Base-by-base conservation (phyloP, 106 monocot species). In the Dendrobium nobile region DNA sequence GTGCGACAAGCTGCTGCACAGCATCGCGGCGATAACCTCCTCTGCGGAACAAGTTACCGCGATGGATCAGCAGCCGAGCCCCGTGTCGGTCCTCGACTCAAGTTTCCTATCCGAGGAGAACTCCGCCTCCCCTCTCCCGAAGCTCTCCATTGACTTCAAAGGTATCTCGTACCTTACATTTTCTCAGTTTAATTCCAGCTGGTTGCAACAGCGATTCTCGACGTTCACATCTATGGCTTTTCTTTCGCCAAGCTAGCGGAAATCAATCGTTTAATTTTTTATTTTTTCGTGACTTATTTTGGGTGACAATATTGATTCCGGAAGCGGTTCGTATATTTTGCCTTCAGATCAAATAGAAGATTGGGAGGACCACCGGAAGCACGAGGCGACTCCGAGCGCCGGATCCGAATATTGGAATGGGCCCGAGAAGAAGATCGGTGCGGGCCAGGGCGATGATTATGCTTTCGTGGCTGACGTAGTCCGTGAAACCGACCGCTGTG, bases 11-110 rank as follows among this genome's bases (percentile, higher is more conserved):
- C 84, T 98, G 43, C 85, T 98, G 42, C 77, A 84, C 83, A 98
- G 92, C 85, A 98, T 98, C 19, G 86, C 86, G 6, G 92, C 92
- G 26, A 83, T 98, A 47, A 91, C 92, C 10, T 76, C 76, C 11
- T 79, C 86, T 28, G 58, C 77, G 26, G 95, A 87, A 70, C 79
- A 85, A 54, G 75, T 80, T 67, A 61, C 82, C 37, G 82, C 61
- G 19, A 78, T 9, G 48, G 86, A 94, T 17, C 94, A 89, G 81
- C 98, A 99, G 78, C 98, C 98, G 13, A 99, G 98, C 67, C 98
- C 98, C 0, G 92, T 99, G 51, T 95, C 95, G 17, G 98, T 99
- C 5, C 95, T 99, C 20, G 95, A 99, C 73, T 86, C 90, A 5
- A 78, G 85, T 10, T 92, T 84, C 77, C 85, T 88, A 54, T 45